These are phyloP conservation scores for Amanita rubescens DNA, from an alignment of 768 basidiomycete species.

Conservation along the genomic window DNA sequence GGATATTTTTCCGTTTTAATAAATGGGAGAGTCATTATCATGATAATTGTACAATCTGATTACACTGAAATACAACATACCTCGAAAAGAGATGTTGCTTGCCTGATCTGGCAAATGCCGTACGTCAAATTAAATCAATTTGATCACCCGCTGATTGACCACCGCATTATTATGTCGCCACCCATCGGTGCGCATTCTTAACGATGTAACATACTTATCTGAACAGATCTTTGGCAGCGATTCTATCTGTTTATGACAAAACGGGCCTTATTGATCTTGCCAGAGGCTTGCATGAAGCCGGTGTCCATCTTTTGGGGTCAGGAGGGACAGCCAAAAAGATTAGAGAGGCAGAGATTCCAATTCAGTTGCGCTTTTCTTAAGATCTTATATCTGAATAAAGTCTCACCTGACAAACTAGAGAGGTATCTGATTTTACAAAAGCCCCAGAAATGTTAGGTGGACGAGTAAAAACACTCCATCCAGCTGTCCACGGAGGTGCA, in stretches of 20 bases:
- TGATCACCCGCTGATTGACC: too few species aligned
- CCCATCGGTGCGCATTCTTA: background rate
- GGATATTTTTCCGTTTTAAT: too few species aligned
- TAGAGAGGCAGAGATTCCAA: conserved; percentile 84
- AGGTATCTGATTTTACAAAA: conserved; percentile 96
- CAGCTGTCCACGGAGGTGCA: conserved; percentile 92
- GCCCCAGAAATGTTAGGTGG: conserved; percentile 99
- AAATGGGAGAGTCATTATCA: too few species aligned
- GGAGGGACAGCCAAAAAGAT: conserved; percentile 98
- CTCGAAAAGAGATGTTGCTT: too few species aligned
- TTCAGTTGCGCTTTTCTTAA: conserved; percentile 55
- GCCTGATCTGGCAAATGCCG: too few species aligned
- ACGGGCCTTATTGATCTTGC: conserved; percentile 84
- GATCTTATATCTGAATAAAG: background rate
- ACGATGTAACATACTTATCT: background rate
- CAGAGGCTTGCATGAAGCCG: conserved; percentile 68
- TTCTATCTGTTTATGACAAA: conserved; percentile 97
- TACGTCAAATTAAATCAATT: too few species aligned
- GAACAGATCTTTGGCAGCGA: conserved; percentile 37
- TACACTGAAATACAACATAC: too few species aligned
- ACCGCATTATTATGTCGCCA: background rate
- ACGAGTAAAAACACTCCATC: conserved; percentile 96
- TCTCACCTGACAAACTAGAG: conserved; percentile 39
- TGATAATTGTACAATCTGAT: too few species aligned
- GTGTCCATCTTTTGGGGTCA: conserved; percentile 86